A percentile compares a stretch with the other conserved stretches of the same genome.
Evolutionary conservation across 106 monocot species (phyloP).

Genomic region (Dioscorea zingiberensis): DNA sequence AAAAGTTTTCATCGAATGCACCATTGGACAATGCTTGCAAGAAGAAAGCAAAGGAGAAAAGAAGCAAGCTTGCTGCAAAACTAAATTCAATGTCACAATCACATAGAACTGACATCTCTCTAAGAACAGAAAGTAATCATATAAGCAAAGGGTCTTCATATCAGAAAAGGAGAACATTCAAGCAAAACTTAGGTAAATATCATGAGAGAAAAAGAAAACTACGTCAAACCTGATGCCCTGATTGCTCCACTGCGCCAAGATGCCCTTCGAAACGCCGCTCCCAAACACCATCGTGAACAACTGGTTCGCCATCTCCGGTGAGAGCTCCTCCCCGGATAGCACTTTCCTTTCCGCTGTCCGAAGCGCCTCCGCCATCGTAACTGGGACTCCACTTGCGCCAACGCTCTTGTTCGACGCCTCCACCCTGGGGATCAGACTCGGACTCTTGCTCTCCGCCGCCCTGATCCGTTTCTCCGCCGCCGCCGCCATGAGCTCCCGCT

Average conservation of each 20-base stretch:
- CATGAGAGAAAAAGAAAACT: background rate
- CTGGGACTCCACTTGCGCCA: background rate
- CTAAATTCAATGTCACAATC: no score
- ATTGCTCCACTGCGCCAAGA: conserved; percentile 86
- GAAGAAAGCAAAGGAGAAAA: no score
- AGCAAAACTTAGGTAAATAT: background rate
- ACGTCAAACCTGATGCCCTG: conserved; percentile 82
- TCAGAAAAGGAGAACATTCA: no score
- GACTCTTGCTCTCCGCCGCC: conserved; percentile 17
- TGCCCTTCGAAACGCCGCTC: conserved; percentile 44
- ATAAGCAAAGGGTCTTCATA: no score
- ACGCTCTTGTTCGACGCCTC: conserved; percentile 4
- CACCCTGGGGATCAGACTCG: conserved; percentile 1
- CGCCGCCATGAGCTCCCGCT: conserved; percentile 84
- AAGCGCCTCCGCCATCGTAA: background rate
- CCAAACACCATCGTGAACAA: conserved; percentile 87
- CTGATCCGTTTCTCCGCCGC: conserved; percentile 94
- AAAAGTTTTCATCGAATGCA: no score
- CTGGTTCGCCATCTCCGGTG: conserved; percentile 29
- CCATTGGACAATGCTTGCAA: no score
- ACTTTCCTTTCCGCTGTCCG: conserved; percentile 7
- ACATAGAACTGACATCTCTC: no score
- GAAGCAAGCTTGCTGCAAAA: no score
- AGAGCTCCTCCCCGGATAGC: conserved; percentile 39
- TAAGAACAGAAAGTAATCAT: no score